Percentiles rank a stretch among this genome's conserved stretches.
Conservation (phyloP, 73 alveolate genomes). For the Blepharisma stoltei region DNA sequence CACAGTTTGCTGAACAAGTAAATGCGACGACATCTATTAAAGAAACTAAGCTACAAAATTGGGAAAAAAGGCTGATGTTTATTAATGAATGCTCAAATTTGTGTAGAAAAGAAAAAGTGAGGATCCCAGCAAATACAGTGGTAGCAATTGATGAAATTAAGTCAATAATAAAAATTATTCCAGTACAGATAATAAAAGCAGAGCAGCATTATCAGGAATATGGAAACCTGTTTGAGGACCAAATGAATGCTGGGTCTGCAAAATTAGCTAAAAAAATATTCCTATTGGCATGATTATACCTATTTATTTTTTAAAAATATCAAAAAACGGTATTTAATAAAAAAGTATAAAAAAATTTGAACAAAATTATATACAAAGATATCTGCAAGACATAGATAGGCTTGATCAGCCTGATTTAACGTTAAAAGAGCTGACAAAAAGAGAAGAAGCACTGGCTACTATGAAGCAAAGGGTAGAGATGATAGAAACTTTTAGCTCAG, state of each 20-base stretch:
- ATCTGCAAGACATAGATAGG: slow-evolving; percentile 56
- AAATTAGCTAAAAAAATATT: slow-evolving; percentile 5
- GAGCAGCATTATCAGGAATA: slow-evolving; percentile 43
- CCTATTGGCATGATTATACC: no score
- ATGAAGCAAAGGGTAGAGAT: slow-evolving; percentile 65
- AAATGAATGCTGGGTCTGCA: slow-evolving; percentile 11
- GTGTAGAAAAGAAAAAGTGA: slow-evolving; percentile 27
- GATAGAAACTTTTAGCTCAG: slow-evolving; percentile 44
- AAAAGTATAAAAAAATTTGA: slow-evolving; percentile 64
- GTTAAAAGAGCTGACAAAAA: slow-evolving; percentile 63
- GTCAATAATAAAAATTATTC: slow-evolving; percentile 48
- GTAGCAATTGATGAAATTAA: slow-evolving; percentile 53
- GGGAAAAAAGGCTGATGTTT: slow-evolving; percentile 14
- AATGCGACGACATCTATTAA: neutral
- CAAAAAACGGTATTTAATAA: slow-evolving; percentile 45
- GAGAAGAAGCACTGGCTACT: slow-evolving; percentile 66
- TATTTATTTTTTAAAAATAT: no score
- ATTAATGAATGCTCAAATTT: slow-evolving; percentile 17
- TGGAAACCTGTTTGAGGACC: slow-evolving; percentile 14
- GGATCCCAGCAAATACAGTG: slow-evolving; percentile 8
- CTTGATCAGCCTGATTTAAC: slow-evolving; percentile 63
- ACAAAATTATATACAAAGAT: slow-evolving; percentile 61
- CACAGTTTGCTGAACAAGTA: slow-evolving; percentile 20
- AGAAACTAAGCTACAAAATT: slow-evolving; percentile 5
- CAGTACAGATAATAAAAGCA: slow-evolving; percentile 48